These are phyloP conservation scores for Scheffersomyces quercinus DNA, from an alignment of 1,139 yeast species.

Conservation along the genomic window DNA sequence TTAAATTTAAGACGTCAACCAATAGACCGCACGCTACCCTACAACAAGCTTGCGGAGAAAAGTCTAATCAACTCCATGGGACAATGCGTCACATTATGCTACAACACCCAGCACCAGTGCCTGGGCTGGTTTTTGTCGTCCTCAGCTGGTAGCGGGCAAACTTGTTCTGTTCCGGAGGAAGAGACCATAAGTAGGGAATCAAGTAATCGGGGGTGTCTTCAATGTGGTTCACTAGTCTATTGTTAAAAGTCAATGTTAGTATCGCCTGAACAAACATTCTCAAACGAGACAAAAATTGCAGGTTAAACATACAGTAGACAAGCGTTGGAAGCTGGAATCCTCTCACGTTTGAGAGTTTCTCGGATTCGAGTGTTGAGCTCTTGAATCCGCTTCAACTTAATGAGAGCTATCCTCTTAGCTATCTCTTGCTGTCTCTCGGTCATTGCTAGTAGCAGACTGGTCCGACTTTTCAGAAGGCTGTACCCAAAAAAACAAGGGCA, in stretches of 20 bases:
- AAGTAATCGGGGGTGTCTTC: conserved; percentile 53
- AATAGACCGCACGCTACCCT: too few relatives aligned
- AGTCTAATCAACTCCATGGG: too few relatives aligned
- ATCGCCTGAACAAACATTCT: not conserved
- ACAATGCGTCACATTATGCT: conserved; percentile 28
- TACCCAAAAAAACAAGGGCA: too few relatives aligned
- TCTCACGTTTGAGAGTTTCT: conserved; percentile 53
- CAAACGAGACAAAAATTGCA: not conserved
- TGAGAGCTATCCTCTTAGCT: conserved; percentile 31
- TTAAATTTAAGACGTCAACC: too few relatives aligned
- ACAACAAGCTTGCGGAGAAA: too few relatives aligned
- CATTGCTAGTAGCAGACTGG: not conserved
- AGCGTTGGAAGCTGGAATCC: conserved; percentile 71
- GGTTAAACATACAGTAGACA: conserved; percentile 39
- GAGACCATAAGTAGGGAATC: conserved; percentile 52
- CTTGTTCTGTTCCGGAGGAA: conserved; percentile 49
- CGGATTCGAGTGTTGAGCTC: conserved; percentile 60
- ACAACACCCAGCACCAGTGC: conserved; percentile 38
- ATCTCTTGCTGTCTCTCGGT: conserved; percentile 19
- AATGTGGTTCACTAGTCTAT: conserved; percentile 43
- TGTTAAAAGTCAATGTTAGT: conserved; percentile 1
- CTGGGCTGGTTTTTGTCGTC: conserved; percentile 10
- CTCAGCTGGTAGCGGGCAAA: conserved; percentile 33
- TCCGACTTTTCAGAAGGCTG: too few relatives aligned
- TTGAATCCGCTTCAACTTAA: conserved; percentile 64